These are phyloP conservation scores for Glonium stellatum DNA, from an alignment of 495 filamentous ascomycete species.

Conservation along the genomic window DNA sequence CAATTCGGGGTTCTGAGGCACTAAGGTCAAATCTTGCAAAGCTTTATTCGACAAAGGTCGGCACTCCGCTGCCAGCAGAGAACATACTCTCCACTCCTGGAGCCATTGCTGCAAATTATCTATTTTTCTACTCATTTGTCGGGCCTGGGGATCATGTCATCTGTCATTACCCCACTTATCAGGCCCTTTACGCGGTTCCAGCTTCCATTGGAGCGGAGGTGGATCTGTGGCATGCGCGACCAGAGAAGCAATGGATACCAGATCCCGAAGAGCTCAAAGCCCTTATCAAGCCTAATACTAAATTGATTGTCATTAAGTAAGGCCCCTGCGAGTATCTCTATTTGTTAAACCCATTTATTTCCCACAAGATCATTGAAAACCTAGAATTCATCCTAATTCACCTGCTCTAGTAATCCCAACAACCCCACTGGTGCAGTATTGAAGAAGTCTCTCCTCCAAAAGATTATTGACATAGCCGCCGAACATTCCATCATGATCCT, in stretches of 20 bases:
- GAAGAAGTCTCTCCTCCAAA: slow-evolving; percentile 50
- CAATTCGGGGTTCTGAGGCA: slow-evolving; percentile 61
- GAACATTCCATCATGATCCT: slow-evolving; percentile 59
- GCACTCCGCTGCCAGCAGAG: slow-evolving; percentile 49
- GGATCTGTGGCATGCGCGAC: slow-evolving; percentile 66
- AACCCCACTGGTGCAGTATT: slow-evolving; percentile 78
- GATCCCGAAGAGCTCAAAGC: slow-evolving; percentile 59
- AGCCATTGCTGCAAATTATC: slow-evolving; percentile 78
- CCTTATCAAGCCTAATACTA: slow-evolving; percentile 69
- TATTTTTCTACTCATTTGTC: slow-evolving; percentile 66
- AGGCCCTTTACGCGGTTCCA: slow-evolving; percentile 76
- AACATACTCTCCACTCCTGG: slow-evolving; percentile 73
- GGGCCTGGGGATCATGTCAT: slow-evolving; percentile 82
- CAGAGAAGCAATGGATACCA: slow-evolving; percentile 58
- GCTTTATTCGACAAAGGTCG: slow-evolving; percentile 52
- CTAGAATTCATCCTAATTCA: not conserved
- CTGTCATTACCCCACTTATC: slow-evolving; percentile 85
- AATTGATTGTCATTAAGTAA: slow-evolving; percentile 62
- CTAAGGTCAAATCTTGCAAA: slow-evolving; percentile 57
- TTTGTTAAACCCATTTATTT: no score
- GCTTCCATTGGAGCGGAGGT: slow-evolving; percentile 74
- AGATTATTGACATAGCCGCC: slow-evolving; percentile 59
- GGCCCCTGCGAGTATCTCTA: not conserved
- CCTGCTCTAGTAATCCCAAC: slow-evolving; percentile 68
- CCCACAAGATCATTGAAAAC: not conserved